Evolutionary conservation across 768 basidiomycete genomes (phyloP).

Genomic region (Tulasnella calospora): DNA sequence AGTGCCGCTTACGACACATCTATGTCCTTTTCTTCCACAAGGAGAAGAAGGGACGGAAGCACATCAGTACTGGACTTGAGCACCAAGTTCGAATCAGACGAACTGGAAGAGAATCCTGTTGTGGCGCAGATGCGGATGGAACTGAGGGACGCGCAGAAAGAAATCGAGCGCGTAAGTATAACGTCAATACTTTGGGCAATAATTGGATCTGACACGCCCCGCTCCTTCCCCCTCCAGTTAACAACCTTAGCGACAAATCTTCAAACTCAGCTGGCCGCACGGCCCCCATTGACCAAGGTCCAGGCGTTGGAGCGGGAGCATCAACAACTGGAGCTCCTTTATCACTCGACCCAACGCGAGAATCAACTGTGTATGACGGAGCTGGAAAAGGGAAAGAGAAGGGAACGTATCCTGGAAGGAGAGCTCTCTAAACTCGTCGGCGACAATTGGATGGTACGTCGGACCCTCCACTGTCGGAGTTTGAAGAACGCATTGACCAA

Average conservation of each 20-base stretch:
- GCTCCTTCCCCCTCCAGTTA: not conserved
- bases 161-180: slow-evolving; percentile 17
- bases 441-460: slow-evolving; percentile 73
- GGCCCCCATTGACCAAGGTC: slow-evolving; percentile 63
- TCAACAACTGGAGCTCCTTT: slow-evolving; percentile 65
- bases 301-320: slow-evolving; percentile 67
- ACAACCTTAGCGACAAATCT: slow-evolving; percentile 37
- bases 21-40: not conserved
- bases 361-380: slow-evolving; percentile 82
- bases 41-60: slow-evolving; percentile 3
- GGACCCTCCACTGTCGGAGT: not conserved
- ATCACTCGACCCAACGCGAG: slow-evolving; percentile 77
- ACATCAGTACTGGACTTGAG: slow-evolving; percentile 17
- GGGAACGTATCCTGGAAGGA: slow-evolving; percentile 72
- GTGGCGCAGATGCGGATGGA: slow-evolving; percentile 14
- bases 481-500: not conserved
- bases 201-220: not conserved
- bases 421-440: slow-evolving; percentile 67
- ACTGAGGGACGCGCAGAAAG: slow-evolving; percentile 20
- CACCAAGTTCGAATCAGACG: slow-evolving; percentile 19
- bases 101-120: slow-evolving; percentile 9
- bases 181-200: not conserved
- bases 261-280: slow-evolving; percentile 58
- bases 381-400: slow-evolving; percentile 60
- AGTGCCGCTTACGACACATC: not conserved